A percentile compares a stretch with the other conserved stretches of the same genome.
These are phyloP conservation scores for Pythium plurisporium DNA, from an alignment of 352 stramenopile genomes.

Conservation along the genomic window DNA sequence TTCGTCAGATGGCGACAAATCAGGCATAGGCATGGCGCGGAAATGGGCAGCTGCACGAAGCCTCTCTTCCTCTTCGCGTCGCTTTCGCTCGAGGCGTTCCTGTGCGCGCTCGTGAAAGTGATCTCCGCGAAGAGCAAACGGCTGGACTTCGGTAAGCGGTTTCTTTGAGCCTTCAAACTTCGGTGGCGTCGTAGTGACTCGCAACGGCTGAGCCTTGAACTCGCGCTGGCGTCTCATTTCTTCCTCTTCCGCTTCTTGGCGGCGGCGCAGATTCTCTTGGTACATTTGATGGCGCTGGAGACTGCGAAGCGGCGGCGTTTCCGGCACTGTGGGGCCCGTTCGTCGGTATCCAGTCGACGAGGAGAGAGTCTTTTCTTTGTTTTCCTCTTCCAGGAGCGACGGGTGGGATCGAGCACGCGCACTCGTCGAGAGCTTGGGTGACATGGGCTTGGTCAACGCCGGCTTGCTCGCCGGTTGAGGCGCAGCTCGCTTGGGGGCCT, in stretches of 20 bases:
- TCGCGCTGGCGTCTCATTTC: slow-evolving; percentile 47
- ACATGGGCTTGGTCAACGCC: slow-evolving; percentile 36
- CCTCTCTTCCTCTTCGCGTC: slow-evolving; percentile 53
- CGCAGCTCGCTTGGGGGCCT: slow-evolving; percentile 21
- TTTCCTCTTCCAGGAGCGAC: neutral
- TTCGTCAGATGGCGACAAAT: slow-evolving; percentile 17
- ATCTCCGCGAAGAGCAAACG: slow-evolving; percentile 58
- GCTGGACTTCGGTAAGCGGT: slow-evolving; percentile 61
- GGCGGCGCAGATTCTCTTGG: slow-evolving; percentile 62
- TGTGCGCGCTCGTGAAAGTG: slow-evolving; percentile 51
- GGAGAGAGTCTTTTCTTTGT: slow-evolving; percentile 33
- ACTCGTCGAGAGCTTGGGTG: slow-evolving; percentile 44
- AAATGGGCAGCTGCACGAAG: slow-evolving; percentile 40
- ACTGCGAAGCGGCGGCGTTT: slow-evolving; percentile 69
- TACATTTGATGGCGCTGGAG: slow-evolving; percentile 69
- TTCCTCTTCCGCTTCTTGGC: slow-evolving; percentile 51
- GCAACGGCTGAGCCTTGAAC: slow-evolving; percentile 73
- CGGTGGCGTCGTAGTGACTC: slow-evolving; percentile 42
- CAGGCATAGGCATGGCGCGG: slow-evolving; percentile 64
- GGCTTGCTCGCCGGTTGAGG: slow-evolving; percentile 19
- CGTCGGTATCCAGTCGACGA: slow-evolving; percentile 18
- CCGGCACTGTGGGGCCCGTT: slow-evolving; percentile 44
- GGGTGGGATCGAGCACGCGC: slow-evolving; percentile 22
- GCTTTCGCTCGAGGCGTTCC: slow-evolving; percentile 49
- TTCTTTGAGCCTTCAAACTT: slow-evolving; percentile 70